phyloP scores from a whole-genome alignment of 2,329 filamentous ascomycete genomes.

The Coleophoma crateriformis region DNA sequence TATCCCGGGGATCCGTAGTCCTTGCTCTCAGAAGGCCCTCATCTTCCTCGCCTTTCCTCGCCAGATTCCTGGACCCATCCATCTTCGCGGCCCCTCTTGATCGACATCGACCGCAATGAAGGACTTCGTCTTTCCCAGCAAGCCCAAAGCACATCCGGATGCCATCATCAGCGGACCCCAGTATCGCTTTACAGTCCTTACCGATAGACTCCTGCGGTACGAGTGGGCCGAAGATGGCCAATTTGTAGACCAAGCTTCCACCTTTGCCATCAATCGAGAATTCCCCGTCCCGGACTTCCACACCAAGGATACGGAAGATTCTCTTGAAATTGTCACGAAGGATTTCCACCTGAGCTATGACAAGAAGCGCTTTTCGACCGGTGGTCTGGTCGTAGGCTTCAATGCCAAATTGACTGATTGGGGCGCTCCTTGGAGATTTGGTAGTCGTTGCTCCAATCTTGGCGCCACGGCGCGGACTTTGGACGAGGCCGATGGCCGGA shows the following conservation, averaged over 20 bases:
- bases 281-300: conserved; percentile 42
- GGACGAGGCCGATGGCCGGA: conserved; percentile 45
- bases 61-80: too few species aligned
- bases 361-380: conserved; percentile 46
- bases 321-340: conserved; percentile 49
- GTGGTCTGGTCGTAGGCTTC: conserved; percentile 33
- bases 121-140: neutral
- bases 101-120: neutral
- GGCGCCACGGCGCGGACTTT: conserved; percentile 47
- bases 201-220: conserved; percentile 50
- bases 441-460: conserved; percentile 35
- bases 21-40: too few species aligned
- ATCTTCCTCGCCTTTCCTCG: too few species aligned
- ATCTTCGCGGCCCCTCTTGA: too few species aligned
- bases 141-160: neutral
- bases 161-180: neutral
- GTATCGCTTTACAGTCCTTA: conserved; percentile 56
- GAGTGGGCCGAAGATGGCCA: conserved; percentile 54
- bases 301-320: conserved; percentile 37
- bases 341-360: conserved; percentile 53
- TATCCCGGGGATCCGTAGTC: too few species aligned
- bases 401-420: conserved; percentile 35
- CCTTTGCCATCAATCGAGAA: conserved; percentile 52
- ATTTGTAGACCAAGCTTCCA: conserved; percentile 59
- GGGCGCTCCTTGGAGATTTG: conserved; percentile 46